A percentile compares a stretch with the other conserved stretches of the same genome.
phyloP scores from a whole-genome alignment of 306 rosid genomes.

The Castanea crenata region DNA sequence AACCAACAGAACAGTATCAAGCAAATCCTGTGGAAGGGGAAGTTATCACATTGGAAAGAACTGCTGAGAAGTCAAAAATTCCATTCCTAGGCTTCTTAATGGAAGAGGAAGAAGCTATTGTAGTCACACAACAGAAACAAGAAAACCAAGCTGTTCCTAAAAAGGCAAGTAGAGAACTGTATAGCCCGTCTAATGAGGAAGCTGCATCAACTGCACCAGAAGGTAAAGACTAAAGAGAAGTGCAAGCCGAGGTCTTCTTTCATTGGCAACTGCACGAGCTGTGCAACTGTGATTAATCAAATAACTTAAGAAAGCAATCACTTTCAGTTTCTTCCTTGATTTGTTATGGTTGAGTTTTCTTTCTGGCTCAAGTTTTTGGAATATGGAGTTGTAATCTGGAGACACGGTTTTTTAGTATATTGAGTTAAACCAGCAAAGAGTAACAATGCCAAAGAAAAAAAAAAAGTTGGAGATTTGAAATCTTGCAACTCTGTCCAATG shows the following conservation, averaged over 20 bases:
- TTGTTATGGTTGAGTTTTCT: slow-evolving; percentile 21
- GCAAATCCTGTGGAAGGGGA: slow-evolving; percentile 53
- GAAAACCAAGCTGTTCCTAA: slow-evolving; percentile 11
- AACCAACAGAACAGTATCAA: slow-evolving; percentile 10
- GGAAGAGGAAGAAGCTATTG: slow-evolving; percentile 54
- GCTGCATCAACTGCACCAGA: slow-evolving; percentile 35
- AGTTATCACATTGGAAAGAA: slow-evolving; percentile 59
- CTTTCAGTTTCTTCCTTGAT: slow-evolving; percentile 4
- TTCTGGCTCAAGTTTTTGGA: slow-evolving; percentile 15
- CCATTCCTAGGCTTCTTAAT: slow-evolving; percentile 46
- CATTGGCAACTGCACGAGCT: slow-evolving; percentile 79
- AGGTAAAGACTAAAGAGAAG: slow-evolving; percentile 45
- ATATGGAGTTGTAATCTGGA: slow-evolving; percentile 37
- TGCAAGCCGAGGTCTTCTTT: slow-evolving; percentile 45
- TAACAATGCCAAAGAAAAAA: background rate
- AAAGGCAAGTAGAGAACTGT: slow-evolving; percentile 15
- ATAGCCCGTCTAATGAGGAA: slow-evolving; percentile 20
- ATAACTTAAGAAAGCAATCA: background rate
- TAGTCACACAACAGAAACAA: slow-evolving; percentile 33
- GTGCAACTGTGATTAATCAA: slow-evolving; percentile 61
- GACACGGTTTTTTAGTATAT: slow-evolving; percentile 15
- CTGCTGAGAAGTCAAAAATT: slow-evolving; percentile 47
- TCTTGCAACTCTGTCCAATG: no score
- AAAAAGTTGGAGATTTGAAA: no score
- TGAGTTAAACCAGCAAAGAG: slow-evolving; percentile 22